Conservation (phyloP, 78 protist species). For the Planoprotostelium fungivorum region DNA sequence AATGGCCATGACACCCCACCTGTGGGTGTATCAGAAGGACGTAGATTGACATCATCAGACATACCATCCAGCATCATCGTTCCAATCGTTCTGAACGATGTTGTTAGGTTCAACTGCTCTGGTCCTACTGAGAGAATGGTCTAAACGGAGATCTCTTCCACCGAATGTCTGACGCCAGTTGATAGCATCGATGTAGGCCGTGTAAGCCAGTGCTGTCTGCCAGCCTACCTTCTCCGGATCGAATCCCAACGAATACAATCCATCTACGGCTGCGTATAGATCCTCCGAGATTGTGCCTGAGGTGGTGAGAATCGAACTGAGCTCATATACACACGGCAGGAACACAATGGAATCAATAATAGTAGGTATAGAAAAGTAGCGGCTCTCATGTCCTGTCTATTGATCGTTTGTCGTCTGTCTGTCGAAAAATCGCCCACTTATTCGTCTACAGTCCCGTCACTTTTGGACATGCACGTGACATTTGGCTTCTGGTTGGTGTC, state of each 20-base stretch:
- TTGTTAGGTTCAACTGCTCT: background rate
- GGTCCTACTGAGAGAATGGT: background rate
- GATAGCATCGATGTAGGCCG: background rate
- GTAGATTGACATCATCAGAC: too few species aligned
- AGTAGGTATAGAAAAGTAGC: too few species aligned
- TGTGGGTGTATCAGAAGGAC: too few species aligned
- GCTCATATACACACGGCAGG: too few species aligned
- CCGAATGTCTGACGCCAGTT: background rate
- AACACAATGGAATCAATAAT: too few species aligned
- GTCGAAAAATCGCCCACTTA: too few species aligned
- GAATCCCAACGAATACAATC: background rate
- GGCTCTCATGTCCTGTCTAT: too few species aligned
- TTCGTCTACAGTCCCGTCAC: too few species aligned
- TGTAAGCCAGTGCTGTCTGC: background rate
- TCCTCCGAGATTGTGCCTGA: background rate
- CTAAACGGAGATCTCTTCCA: background rate
- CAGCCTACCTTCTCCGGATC: background rate
- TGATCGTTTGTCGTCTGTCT: too few species aligned
- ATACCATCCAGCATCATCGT: background rate
- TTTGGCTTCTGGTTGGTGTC: too few species aligned
- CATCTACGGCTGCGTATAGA: background rate
- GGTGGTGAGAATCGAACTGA: too few species aligned
- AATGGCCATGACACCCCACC: background rate
- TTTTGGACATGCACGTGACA: too few species aligned
- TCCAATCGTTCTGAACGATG: background rate